Conservation (phyloP, 306 rosid species). For the Prunus fruticosa region DNA sequence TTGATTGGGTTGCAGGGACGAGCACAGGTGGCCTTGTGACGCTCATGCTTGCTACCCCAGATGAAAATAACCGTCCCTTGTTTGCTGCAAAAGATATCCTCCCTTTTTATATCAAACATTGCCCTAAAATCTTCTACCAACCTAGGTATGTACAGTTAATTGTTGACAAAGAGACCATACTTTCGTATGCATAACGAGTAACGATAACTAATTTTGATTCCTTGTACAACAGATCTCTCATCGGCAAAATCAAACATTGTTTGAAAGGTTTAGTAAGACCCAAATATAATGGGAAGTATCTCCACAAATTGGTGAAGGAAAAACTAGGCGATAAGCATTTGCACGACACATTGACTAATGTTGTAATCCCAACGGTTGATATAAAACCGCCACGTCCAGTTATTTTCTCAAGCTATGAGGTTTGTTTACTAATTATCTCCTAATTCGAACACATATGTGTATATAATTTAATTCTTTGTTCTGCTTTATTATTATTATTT, state of each 20-base stretch:
- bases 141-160: background rate
- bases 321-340: background rate
- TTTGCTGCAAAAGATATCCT: conserved; percentile 5
- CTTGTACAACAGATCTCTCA: background rate
- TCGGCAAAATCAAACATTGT: background rate
- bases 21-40: conserved; percentile 15
- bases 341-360: background rate
- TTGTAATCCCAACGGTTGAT: background rate
- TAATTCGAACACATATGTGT: too few species aligned
- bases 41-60: conserved; percentile 2
- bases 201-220: background rate
- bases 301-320: background rate
- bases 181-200: background rate
- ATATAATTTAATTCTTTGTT: too few species aligned
- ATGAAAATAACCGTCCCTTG: background rate
- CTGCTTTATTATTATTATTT: too few species aligned
- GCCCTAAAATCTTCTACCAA: background rate
- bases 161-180: background rate
- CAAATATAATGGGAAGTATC: background rate
- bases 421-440: background rate
- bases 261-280: background rate
- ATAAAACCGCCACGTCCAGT: background rate
- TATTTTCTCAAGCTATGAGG: background rate
- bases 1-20: background rate
- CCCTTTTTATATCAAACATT: background rate